Conservation (phyloP, 805 yeast species). For the Debaryomyces maramus region DNA sequence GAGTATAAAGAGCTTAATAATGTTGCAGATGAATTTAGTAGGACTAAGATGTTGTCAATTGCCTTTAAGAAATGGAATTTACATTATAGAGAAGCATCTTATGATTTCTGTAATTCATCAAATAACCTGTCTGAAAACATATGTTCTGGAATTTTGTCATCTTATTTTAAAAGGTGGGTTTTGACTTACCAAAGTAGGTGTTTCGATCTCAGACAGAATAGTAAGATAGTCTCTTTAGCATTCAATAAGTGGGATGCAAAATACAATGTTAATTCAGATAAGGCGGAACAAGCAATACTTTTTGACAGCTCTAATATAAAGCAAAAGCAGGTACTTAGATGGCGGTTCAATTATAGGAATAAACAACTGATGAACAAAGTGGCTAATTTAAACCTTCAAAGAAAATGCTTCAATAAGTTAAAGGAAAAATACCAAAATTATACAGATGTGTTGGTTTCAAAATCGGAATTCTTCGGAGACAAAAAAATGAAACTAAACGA, state of each 20-base stretch:
- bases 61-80: constrained; percentile 18
- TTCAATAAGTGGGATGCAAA: constrained; percentile 4
- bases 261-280: background rate
- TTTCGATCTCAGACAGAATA: background rate
- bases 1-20: constrained; percentile 5
- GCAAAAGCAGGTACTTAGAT: constrained; percentile 4
- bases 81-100: background rate
- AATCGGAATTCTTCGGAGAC: constrained; percentile 1
- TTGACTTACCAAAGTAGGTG: constrained; percentile 1
- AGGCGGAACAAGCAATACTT: constrained; percentile 2
- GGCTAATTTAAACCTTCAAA: constrained; percentile 21
- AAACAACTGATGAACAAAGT: constrained; percentile 9
- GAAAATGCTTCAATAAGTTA: constrained; percentile 18
- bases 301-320: constrained; percentile 1
- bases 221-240: background rate
- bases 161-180: constrained; percentile 6
- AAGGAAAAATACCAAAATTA: constrained; percentile 5
- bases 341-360: constrained; percentile 5
- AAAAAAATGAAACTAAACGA: background rate
- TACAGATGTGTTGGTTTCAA: constrained; percentile 4
- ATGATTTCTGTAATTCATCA: too few species aligned
- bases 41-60: constrained; percentile 4
- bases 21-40: constrained; percentile 12
- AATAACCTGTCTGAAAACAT: too few species aligned
- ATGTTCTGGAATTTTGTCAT: too few species aligned